These are phyloP conservation scores for Apiotrichum sp. DNA, from an alignment of 1,284 basidiomycete species.

Conservation along the genomic window DNA sequence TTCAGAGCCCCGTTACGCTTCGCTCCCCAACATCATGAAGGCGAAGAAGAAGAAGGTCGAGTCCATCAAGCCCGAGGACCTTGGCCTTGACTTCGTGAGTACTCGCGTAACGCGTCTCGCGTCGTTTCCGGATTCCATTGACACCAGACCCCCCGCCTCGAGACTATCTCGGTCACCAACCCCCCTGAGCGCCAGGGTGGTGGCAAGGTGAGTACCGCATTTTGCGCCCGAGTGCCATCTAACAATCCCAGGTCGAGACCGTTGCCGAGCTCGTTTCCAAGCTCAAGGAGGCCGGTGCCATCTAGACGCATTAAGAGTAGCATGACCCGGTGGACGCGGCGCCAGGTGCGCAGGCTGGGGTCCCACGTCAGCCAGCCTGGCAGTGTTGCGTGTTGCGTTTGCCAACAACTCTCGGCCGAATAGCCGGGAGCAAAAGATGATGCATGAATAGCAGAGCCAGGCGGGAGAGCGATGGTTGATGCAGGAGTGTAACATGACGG, in stretches of 20 bases:
- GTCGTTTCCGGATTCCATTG: slow-evolving; percentile 7
- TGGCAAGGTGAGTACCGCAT: slow-evolving; percentile 61
- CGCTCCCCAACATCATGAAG: slow-evolving; percentile 94
- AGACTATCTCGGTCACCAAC: slow-evolving; percentile 85
- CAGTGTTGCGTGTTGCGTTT: background rate
- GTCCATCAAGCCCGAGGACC: slow-evolving; percentile 71
- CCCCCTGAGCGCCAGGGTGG: slow-evolving; percentile 89
- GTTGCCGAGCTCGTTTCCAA: slow-evolving; percentile 88
- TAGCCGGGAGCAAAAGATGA: background rate
- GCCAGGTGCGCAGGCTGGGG: too few species aligned
- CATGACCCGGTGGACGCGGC: too few species aligned
- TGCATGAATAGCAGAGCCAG: background rate
- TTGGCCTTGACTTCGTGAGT: slow-evolving; percentile 54
- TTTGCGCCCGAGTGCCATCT: background rate
- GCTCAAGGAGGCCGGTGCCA: slow-evolving; percentile 82
- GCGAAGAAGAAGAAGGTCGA: slow-evolving; percentile 98
- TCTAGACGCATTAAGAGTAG: slow-evolving; percentile 34
- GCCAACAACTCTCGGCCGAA: background rate
- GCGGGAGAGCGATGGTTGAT: background rate
- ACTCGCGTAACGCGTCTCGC: background rate
- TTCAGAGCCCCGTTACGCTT: slow-evolving; percentile 88
- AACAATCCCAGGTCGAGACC: slow-evolving; percentile 53
- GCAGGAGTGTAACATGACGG: background rate
- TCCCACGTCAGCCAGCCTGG: background rate
- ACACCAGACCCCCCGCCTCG: slow-evolving; percentile 60